phyloP scores from a whole-genome alignment of 352 stramenopile species.

The Peronospora tabacina region DNA sequence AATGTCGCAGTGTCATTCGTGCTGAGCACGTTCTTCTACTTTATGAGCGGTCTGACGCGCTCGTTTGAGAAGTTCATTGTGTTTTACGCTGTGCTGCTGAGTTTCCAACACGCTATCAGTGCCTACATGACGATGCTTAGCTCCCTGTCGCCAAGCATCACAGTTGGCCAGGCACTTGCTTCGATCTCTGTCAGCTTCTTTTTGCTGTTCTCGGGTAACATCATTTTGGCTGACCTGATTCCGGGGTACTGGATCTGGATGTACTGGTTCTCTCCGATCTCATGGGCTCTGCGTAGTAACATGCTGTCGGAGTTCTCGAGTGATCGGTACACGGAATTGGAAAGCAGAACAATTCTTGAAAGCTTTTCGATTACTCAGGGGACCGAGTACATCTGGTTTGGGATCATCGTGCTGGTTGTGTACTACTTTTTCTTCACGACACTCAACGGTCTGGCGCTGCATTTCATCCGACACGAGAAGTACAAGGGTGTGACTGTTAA shows the following conservation, averaged over 20 bases:
- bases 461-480: constrained; percentile 43
- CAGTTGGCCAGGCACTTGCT: constrained; percentile 40
- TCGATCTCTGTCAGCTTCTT: constrained; percentile 56
- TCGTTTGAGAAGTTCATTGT: constrained; percentile 68
- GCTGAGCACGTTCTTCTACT: constrained; percentile 78
- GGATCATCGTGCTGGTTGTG: constrained; percentile 26
- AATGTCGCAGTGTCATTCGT: constrained; percentile 58
- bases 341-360: constrained; percentile 22
- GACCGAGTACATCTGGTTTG: constrained; percentile 40
- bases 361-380: constrained; percentile 38
- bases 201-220: constrained; percentile 72
- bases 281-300: constrained; percentile 46
- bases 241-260: constrained; percentile 74
- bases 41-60: constrained; percentile 75
- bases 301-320: constrained; percentile 60
- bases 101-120: constrained; percentile 66
- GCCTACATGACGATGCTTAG: constrained; percentile 62
- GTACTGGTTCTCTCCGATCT: constrained; percentile 64
- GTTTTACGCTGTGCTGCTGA: constrained; percentile 66
- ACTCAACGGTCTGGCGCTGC: constrained; percentile 35
- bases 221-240: constrained; percentile 60
- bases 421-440: constrained; percentile 47
- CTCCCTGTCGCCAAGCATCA: constrained; percentile 49
- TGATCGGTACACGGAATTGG: constrained; percentile 25
- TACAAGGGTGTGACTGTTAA: constrained; percentile 38